A percentile compares a stretch with the other conserved stretches of the same genome.
Evolutionary conservation across 2,329 filamentous ascomycete species (phyloP).

Genomic region (Bimuria novae-zelandiae): DNA sequence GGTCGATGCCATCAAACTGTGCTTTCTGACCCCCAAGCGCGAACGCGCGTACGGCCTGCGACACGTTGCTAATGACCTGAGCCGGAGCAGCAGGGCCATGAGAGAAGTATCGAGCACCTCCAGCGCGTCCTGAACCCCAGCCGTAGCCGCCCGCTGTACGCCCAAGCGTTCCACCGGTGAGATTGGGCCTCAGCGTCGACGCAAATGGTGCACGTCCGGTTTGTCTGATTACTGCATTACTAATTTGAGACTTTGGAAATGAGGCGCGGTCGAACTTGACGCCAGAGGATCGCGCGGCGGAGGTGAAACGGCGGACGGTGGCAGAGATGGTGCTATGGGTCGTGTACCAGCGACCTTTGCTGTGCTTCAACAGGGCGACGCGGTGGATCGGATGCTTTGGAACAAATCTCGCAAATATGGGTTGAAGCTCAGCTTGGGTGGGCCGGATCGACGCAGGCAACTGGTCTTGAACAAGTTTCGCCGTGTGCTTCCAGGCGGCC

Average conservation of each 20-base stretch:
- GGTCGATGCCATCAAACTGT: constrained; percentile 78
- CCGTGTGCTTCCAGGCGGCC: constrained; percentile 54
- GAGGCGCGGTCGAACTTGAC: constrained; percentile 56
- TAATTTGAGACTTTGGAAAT: constrained; percentile 62
- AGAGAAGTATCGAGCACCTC: constrained; percentile 84
- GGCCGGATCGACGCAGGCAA: constrained; percentile 50
- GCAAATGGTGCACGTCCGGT: constrained; percentile 84
- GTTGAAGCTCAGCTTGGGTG: constrained; percentile 58
- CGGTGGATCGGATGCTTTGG: constrained; percentile 65
- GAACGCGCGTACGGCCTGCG: constrained; percentile 87
- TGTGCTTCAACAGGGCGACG: constrained; percentile 65
- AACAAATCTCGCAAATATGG: constrained; percentile 61
- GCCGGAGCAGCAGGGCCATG: constrained; percentile 83
- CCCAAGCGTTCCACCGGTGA: constrained; percentile 84
- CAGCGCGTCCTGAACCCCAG: constrained; percentile 69
- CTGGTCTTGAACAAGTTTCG: constrained; percentile 52
- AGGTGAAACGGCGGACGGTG: constrained; percentile 58
- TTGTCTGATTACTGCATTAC: constrained; percentile 62
- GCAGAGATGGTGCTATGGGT: constrained; percentile 55
- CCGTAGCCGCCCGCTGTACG: constrained; percentile 89
- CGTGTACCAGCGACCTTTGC: constrained; percentile 66
- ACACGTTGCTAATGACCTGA: constrained; percentile 94
- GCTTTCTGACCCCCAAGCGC: constrained; percentile 88
- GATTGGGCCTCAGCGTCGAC: constrained; percentile 83
- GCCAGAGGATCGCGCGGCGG: constrained; percentile 44